Base-by-base conservation (phyloP, 2,329 filamentous ascomycete species). In the Fusarium concolor region DNA sequence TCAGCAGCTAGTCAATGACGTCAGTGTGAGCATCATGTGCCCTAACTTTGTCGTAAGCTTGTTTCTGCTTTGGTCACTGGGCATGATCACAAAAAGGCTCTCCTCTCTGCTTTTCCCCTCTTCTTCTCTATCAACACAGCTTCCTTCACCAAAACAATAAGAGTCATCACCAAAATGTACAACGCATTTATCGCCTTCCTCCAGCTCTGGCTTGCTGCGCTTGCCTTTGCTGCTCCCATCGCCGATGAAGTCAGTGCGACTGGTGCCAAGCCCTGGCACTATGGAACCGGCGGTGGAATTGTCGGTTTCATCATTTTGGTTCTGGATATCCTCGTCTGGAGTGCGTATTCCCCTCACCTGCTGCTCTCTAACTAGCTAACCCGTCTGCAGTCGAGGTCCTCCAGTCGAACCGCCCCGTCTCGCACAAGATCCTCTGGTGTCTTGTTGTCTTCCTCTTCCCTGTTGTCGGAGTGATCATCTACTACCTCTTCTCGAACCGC, bases 391-490 rank as follows among this genome's bases (percentile, higher is more conserved):
- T 90, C 71, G 88, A 90, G 78, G 85, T 90, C 67, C 79, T 90
- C 58, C 86, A 89, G 77, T 90, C 87, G 39, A 88, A 85, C 77
- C 87, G 88, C 61, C 83, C 87, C 6, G 78, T 83, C 20, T 75
- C 79, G 20, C 80, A 84, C 77, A 90, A 90, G 80, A 75, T 90
- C 5, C 78, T 89, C 29, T 90, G 88, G 88, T 86, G 82, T 47
- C 79, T 90, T 1, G 79, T 89, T 42, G 86, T 90, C 72, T 90
- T 90, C 80, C 77, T 90, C 65, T 89, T 90, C 79, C 88, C 88
- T 6, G 79, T 90, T 47, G 75, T 86, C 68, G 88, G 88, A 61
- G 81, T 89, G 76, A 77, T 89, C 71, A 78, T 89, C 76, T 90
- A 90, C 79, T 90, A 82, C 75, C 78, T 90, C 52, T 89, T 90